Percentiles rank a stretch among this genome's conserved stretches.
phyloP scores from a whole-genome alignment of 1,139 yeast genomes.

The Debaryomyces robertsiae region DNA sequence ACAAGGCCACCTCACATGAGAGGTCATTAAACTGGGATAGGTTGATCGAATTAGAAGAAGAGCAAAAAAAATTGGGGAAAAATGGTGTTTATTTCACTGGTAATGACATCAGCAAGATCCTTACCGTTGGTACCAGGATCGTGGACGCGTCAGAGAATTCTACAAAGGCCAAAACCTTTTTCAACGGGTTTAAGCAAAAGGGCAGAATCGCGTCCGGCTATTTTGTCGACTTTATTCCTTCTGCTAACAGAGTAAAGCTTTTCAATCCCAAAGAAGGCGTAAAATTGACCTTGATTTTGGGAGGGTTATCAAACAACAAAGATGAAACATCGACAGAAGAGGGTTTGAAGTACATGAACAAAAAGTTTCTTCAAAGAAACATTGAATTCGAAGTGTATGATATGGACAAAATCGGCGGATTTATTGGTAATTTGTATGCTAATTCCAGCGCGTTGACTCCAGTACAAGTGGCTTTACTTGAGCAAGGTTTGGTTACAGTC shows the following conservation, averaged over 20 bases:
- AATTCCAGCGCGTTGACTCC: constrained; percentile 54
- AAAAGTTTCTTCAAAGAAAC: constrained; percentile 67
- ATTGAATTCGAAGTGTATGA: constrained; percentile 70
- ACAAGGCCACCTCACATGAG: constrained; percentile 67
- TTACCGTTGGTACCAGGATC: constrained; percentile 56
- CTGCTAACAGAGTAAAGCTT: constrained; percentile 69
- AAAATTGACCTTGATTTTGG: constrained; percentile 69
- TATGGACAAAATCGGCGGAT: constrained; percentile 78
- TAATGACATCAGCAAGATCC: constrained; percentile 48
- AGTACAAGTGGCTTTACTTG: constrained; percentile 61
- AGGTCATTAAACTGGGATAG: constrained; percentile 80
- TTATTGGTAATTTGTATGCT: constrained; percentile 69
- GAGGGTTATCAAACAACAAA: constrained; percentile 65
- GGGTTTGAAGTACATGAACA: constrained; percentile 58
- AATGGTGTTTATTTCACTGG: constrained; percentile 59
- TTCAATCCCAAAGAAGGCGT: constrained; percentile 72
- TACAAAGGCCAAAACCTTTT: constrained; percentile 72
- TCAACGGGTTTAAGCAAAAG: constrained; percentile 70
- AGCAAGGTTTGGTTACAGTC: constrained; percentile 63
- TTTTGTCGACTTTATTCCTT: constrained; percentile 67
- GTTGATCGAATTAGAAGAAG: constrained; percentile 68
- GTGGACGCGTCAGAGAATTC: constrained; percentile 81
- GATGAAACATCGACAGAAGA: constrained; percentile 47
- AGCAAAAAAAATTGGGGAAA: constrained; percentile 54
- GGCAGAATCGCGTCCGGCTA: constrained; percentile 61